Conservation (phyloP, 192 early-diverging fungal species). For the Rhizophagus sp. region DNA sequence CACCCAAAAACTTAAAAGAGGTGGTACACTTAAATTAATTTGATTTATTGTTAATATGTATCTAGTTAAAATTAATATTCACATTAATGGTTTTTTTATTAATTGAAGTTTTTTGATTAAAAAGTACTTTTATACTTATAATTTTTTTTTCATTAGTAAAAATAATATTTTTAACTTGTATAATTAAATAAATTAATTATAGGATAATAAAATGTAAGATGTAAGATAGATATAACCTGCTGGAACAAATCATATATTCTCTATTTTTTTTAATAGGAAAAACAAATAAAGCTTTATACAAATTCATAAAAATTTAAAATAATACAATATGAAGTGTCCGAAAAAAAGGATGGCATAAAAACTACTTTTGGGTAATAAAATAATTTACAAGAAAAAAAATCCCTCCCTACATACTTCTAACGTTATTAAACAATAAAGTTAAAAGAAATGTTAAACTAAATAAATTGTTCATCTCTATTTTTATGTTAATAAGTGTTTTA, state of each 20-base stretch:
- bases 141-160: too few relatives aligned
- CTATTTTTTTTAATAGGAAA: background rate
- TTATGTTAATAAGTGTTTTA: background rate
- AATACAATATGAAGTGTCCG: background rate
- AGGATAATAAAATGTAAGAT: too few relatives aligned
- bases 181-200: too few relatives aligned
- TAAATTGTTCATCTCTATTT: background rate
- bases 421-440: background rate
- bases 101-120: too few relatives aligned
- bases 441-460: background rate
- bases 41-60: too few relatives aligned
- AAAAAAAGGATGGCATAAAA: too few relatives aligned
- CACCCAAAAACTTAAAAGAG: background rate
- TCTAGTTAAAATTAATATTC: too few relatives aligned
- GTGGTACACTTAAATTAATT: background rate
- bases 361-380: background rate
- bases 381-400: background rate
- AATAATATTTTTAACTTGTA: too few relatives aligned
- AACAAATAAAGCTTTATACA: background rate
- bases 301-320: background rate
- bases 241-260: too few relatives aligned
- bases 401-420: background rate
- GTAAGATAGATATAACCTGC: too few relatives aligned
- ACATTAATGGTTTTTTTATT: too few relatives aligned
- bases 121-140: too few relatives aligned